Percentiles rank a stretch among this genome's conserved stretches.
Conservation (phyloP, 192 early-diverging fungal species). For the Podila verticillata region DNA sequence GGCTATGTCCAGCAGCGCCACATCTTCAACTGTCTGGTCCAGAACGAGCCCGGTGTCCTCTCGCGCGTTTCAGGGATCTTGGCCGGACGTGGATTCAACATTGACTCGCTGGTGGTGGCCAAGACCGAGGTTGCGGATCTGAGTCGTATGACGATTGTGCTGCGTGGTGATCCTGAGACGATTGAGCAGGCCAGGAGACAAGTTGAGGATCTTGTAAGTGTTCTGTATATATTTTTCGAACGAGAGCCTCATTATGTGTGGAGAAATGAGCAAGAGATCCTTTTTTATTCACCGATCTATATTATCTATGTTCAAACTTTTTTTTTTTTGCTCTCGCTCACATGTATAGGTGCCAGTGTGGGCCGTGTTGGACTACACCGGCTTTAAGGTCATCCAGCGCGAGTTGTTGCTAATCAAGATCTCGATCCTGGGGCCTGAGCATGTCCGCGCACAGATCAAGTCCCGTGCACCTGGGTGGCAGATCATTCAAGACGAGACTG, state of each 20-base stretch:
- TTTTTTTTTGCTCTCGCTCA: not conserved
- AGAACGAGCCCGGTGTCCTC: constrained; percentile 90
- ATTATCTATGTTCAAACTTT: not conserved
- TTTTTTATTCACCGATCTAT: constrained; percentile 4
- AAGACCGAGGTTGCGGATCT: constrained; percentile 95
- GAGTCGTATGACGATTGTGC: constrained; percentile 95
- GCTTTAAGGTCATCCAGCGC: constrained; percentile 87
- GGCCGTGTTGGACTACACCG: constrained; percentile 97
- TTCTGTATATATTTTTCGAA: no score
- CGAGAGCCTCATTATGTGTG: no score
- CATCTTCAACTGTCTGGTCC: constrained; percentile 94
- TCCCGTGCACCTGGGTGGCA: constrained; percentile 35
- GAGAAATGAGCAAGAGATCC: no score
- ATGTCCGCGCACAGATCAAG: constrained; percentile 64
- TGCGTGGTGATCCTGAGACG: constrained; percentile 81
- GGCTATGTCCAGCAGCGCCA: constrained; percentile 75
- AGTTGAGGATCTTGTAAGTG: constrained; percentile 91
- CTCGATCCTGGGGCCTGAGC: constrained; percentile 78
- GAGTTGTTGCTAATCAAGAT: constrained; percentile 96
- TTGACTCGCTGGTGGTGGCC: constrained; percentile 96
- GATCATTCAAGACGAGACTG: constrained; percentile 31
- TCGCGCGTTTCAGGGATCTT: constrained; percentile 87
- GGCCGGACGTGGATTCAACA: constrained; percentile 96
- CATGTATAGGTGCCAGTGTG: constrained; percentile 80
- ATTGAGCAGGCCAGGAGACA: constrained; percentile 95